A percentile compares a stretch with the other conserved stretches of the same genome.
phyloP scores from a whole-genome alignment of 805 yeast species.

The Candida takata region DNA sequence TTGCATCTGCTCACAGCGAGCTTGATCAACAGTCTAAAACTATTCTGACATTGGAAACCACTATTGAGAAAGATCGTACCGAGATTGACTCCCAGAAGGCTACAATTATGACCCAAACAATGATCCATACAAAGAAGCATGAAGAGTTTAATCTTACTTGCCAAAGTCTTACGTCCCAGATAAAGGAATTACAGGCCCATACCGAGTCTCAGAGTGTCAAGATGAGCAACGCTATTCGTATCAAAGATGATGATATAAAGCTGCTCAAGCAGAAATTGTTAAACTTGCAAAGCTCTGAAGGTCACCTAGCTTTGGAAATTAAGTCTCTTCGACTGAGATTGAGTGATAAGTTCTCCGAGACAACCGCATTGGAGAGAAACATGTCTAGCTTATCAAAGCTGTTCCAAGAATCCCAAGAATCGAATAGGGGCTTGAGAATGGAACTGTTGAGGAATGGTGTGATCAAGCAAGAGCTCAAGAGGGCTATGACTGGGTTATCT shows the following conservation, averaged over 20 bases:
- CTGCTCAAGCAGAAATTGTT: conserved; percentile 6
- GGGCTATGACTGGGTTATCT: conserved; percentile 5
- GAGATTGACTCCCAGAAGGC: conserved; percentile 1
- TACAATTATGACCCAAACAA: not conserved
- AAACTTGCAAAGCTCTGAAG: too few species aligned
- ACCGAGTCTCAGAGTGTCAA: not conserved
- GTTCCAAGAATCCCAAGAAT: conserved; percentile 3
- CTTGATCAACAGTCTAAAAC: conserved; percentile 3
- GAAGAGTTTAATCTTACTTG: conserved; percentile 4
- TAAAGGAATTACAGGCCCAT: not conserved
- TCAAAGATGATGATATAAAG: conserved; percentile 14
- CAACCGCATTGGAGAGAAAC: conserved; percentile 2
- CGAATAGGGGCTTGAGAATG: conserved; percentile 7
- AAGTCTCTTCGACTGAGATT: conserved; percentile 4
- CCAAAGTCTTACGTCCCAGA: not conserved
- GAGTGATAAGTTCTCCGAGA: conserved; percentile 9
- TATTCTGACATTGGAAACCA: not conserved
- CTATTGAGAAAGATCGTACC: not conserved
- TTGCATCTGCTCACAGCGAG: conserved; percentile 4
- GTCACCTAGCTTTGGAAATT: not conserved
- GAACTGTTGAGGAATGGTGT: conserved; percentile 8
- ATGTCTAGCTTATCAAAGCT: conserved; percentile 1
- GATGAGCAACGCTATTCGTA: conserved; percentile 1
- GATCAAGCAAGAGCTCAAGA: conserved; percentile 9
- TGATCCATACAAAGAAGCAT: not conserved